Evolutionary conservation across 192 early-diverging fungal genomes (phyloP).

Genomic region (Umbelopsis ramanniana): DNA sequence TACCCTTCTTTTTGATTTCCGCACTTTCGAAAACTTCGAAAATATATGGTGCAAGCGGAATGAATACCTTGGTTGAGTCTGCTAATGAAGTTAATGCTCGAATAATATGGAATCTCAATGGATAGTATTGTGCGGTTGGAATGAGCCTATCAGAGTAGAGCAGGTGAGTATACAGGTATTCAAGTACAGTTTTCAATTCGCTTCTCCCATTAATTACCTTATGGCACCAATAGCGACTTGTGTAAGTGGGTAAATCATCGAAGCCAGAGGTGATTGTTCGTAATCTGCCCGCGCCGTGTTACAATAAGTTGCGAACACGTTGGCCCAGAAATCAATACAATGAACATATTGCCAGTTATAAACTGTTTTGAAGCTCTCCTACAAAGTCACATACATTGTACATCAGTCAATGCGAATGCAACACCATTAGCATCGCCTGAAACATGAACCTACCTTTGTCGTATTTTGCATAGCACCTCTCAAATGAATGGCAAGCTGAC

Average conservation of each 20-base stretch:
- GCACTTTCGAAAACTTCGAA: conserved; percentile 83
- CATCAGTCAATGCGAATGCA: background rate
- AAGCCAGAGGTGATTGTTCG: conserved; percentile 59
- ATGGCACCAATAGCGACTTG: conserved; percentile 77
- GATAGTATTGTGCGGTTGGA: conserved; percentile 89
- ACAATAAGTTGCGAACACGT: conserved; percentile 79
- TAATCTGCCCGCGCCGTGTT: conserved; percentile 24
- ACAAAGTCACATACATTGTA: too few relatives aligned
- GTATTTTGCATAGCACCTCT: conserved; percentile 85
- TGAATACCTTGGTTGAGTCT: conserved; percentile 73
- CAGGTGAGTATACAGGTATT: too few relatives aligned
- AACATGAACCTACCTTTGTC: conserved; percentile 53
- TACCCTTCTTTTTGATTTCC: conserved; percentile 72
- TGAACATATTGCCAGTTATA: conserved; percentile 99
- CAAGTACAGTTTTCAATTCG: too few relatives aligned
- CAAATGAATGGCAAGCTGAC: conserved; percentile 92
- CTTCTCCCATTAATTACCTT: conserved; percentile 35
- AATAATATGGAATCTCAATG: conserved; percentile 88
- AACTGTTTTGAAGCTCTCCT: conserved; percentile 86
- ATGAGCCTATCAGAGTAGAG: conserved; percentile 63
- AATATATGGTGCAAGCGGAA: conserved; percentile 84
- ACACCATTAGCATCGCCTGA: too few relatives aligned
- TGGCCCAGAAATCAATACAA: conserved; percentile 89
- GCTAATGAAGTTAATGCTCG: conserved; percentile 72
- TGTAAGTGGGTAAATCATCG: conserved; percentile 89